Conservation (phyloP, 768 basidiomycete species). For the Mycena haematopus region DNA sequence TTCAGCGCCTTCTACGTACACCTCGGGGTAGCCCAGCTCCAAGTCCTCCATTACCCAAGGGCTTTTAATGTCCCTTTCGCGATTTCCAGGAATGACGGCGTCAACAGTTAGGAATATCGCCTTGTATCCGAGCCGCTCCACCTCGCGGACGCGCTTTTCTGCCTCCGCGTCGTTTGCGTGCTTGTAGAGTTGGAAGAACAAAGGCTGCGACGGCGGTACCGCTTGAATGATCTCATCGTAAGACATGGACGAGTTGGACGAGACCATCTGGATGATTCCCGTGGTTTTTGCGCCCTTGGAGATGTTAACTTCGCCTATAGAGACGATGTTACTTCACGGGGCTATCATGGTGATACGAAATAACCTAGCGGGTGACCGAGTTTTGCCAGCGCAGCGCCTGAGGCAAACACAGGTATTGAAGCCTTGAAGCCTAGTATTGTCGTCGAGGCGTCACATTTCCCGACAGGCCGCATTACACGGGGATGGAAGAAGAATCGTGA, state of each 20-base stretch:
- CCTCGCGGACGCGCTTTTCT: slow-evolving; percentile 70
- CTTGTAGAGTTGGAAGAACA: slow-evolving; percentile 91
- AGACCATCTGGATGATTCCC: slow-evolving; percentile 86
- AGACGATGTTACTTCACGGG: neutral
- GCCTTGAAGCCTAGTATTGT: slow-evolving; percentile 74
- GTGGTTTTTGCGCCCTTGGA: slow-evolving; percentile 69
- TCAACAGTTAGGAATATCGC: slow-evolving; percentile 94
- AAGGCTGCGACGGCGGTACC: slow-evolving; percentile 58
- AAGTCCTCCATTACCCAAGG: slow-evolving; percentile 49
- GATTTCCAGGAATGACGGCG: slow-evolving; percentile 81
- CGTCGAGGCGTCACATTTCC: slow-evolving; percentile 71
- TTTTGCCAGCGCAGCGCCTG: slow-evolving; percentile 83
- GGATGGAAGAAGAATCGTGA: slow-evolving; percentile 87
- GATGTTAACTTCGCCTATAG: slow-evolving; percentile 81
- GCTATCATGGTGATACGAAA: neutral
- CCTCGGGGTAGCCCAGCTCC: slow-evolving; percentile 18
- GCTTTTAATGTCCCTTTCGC: slow-evolving; percentile 74
- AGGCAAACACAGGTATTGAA: slow-evolving; percentile 82
- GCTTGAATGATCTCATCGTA: slow-evolving; percentile 65
- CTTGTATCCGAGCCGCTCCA: slow-evolving; percentile 78
- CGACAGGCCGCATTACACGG: slow-evolving; percentile 75
- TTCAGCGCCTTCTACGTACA: slow-evolving; percentile 40
- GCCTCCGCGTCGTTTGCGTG: slow-evolving; percentile 71
- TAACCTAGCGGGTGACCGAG: slow-evolving; percentile 84
- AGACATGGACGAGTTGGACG: slow-evolving; percentile 77